phyloP scores from a whole-genome alignment of 768 basidiomycete species.

The Lenzites betulinus region DNA sequence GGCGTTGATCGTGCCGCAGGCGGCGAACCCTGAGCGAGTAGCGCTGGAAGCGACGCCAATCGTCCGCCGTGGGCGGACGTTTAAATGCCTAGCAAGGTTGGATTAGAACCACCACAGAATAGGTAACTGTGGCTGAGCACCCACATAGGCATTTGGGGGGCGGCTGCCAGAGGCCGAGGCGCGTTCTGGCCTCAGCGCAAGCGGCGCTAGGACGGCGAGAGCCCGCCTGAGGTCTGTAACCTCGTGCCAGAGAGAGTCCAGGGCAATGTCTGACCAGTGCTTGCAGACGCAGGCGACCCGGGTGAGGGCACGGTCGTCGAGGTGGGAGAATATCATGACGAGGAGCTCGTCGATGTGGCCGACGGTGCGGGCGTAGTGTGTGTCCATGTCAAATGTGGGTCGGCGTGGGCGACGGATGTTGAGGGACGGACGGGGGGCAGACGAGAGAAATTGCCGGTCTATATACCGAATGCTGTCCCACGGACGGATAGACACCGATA shows the following conservation, averaged over 20 bases:
- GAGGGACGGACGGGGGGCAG: slow-evolving; percentile 8
- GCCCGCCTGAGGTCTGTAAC: slow-evolving; percentile 49
- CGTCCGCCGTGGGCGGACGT: slow-evolving; percentile 43
- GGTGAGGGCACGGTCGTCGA: slow-evolving; percentile 27
- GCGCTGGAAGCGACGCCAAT: slow-evolving; percentile 58
- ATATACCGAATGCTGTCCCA: slow-evolving; percentile 20
- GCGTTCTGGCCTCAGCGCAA: slow-evolving; percentile 28
- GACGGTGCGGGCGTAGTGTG: not conserved
- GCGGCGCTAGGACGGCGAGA: slow-evolving; percentile 53
- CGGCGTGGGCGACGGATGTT: not conserved
- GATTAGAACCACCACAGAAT: not conserved
- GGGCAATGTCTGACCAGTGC: slow-evolving; percentile 57
- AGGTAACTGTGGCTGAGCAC: not conserved
- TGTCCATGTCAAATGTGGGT: slow-evolving; percentile 7
- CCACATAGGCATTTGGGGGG: slow-evolving; percentile 11
- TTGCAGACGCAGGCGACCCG: slow-evolving; percentile 52
- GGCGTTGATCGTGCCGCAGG: slow-evolving; percentile 25
- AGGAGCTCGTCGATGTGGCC: slow-evolving; percentile 28
- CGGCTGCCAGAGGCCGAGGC: not conserved
- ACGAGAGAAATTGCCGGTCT: slow-evolving; percentile 21
- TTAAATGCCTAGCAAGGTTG: slow-evolving; percentile 24
- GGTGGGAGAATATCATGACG: slow-evolving; percentile 26
- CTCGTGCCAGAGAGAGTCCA: slow-evolving; percentile 61
- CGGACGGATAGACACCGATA: slow-evolving; percentile 22
- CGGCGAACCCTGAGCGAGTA: slow-evolving; percentile 40